Percentiles rank a stretch among this genome's conserved stretches.
phyloP scores from a whole-genome alignment of 1,139 yeast species.

The Geotrichum restrictum region DNA sequence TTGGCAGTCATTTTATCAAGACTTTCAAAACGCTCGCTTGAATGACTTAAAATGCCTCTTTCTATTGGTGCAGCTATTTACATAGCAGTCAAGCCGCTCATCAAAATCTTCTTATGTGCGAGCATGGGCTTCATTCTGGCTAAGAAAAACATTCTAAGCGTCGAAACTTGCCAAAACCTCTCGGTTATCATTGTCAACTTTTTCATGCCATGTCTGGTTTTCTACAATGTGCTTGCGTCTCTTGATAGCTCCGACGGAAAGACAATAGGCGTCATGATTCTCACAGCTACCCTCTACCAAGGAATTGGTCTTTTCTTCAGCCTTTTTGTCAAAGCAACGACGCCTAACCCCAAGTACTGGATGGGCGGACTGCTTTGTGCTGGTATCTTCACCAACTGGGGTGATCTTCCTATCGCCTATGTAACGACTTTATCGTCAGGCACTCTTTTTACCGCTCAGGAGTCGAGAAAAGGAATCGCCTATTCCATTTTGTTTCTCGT shows the following conservation, averaged over 20 bases:
- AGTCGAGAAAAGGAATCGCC: slow-evolving; percentile 79
- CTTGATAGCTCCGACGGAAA: slow-evolving; percentile 69
- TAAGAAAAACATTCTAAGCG: slow-evolving; percentile 57
- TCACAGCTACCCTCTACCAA: slow-evolving; percentile 54
- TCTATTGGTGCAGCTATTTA: slow-evolving; percentile 69
- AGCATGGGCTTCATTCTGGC: slow-evolving; percentile 68
- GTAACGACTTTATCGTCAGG: slow-evolving; percentile 72
- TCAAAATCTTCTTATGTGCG: slow-evolving; percentile 76
- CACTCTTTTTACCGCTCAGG: slow-evolving; percentile 51
- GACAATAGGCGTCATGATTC: slow-evolving; percentile 66
- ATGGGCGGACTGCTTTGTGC: slow-evolving; percentile 71
- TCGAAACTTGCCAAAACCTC: slow-evolving; percentile 62
- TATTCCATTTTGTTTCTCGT: slow-evolving; percentile 77
- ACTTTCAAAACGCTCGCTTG: too few species aligned
- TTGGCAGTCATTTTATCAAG: too few species aligned
- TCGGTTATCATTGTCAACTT: slow-evolving; percentile 69
- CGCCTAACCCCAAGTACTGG: slow-evolving; percentile 69
- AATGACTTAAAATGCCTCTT: slow-evolving; percentile 25
- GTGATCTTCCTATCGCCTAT: slow-evolving; percentile 87
- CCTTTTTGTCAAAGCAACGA: slow-evolving; percentile 33
- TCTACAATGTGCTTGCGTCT: slow-evolving; percentile 68
- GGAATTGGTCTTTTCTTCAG: slow-evolving; percentile 36
- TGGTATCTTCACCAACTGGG: slow-evolving; percentile 59
- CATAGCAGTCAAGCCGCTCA: slow-evolving; percentile 78
- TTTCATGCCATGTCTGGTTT: slow-evolving; percentile 73